Evolutionary conservation across 2,329 filamentous ascomycete genomes (phyloP), one percentile per base, ranked within the genome.

Genomic region (Fusarium gaditjirri): DNA sequence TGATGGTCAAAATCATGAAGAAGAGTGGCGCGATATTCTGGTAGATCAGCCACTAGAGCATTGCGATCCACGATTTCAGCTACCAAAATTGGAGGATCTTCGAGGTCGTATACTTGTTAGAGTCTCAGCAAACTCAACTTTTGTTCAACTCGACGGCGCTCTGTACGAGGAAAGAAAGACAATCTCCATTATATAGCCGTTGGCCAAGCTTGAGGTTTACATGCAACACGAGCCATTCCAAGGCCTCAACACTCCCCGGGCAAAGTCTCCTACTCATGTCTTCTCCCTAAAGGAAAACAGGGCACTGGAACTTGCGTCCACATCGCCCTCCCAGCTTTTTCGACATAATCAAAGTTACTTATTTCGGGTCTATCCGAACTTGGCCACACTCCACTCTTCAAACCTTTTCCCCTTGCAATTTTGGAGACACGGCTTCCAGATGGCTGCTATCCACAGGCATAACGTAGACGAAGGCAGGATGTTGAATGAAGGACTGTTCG

Each of bases 371-470:
- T 5, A 12, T n/a, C 35, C 49, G 2, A 4, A 0, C 19, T 0
- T 2, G 0, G 5, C 3, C 0, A 17, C 3, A 7, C 6, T 0
- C 3, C 0, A 0, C 5, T 1, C 13, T 2, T 7, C 35, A n/a
- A 53, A 39, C 0, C 19, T 53, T 2, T 2, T 17, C 3, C 49
- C 49, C 0, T 3, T 29, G 1, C 10, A 4, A 0, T 10, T 36
- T 5, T 53, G 23, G 49, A n/a, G 14, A 53, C 8, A n/a, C 2
- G 49, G 49, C 1, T 1, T 53, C 1, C 49, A 53, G 0, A 53
- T 53, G 23, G 49, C 19, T 17, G 19, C 0, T 0, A 39, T 53
- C 0, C 3, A 0, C 9, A 3, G 19, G 5, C 2, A 27, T 0
- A 3, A 5, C 0, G 2, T 38, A 0, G 25, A 53, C 2, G n/a